phyloP scores from a whole-genome alignment of 2,329 filamentous ascomycete species.

The Polychaeton citri region DNA sequence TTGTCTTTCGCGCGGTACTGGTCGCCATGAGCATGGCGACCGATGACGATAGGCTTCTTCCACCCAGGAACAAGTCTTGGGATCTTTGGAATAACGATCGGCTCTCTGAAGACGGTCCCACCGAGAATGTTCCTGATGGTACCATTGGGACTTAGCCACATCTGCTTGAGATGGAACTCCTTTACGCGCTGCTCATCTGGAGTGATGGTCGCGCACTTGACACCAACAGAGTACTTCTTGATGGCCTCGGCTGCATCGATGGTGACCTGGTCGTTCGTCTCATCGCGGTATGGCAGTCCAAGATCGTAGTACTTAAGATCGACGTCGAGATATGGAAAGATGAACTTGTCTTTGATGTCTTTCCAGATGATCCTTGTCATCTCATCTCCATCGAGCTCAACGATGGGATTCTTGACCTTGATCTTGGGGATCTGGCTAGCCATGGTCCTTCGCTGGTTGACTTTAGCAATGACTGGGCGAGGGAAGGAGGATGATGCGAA shows the following conservation, averaged over 20 bases:
- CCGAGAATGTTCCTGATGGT: conserved; percentile 62
- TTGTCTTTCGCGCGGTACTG: conserved; percentile 95
- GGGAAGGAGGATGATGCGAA: conserved; percentile 15
- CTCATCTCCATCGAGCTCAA: conserved; percentile 87
- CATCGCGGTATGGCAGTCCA: conserved; percentile 84
- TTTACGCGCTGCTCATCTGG: conserved; percentile 92
- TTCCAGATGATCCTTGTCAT: conserved; percentile 99
- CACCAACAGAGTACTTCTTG: conserved; percentile 96
- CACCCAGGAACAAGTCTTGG: conserved; percentile 90
- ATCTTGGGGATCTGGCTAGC: conserved; percentile 57
- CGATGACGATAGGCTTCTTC: conserved; percentile 99
- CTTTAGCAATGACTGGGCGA: conserved; percentile 18
- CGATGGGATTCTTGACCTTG: conserved; percentile 98
- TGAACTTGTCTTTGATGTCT: conserved; percentile 98
- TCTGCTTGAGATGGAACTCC: conserved; percentile 98
- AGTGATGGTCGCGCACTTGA: conserved; percentile 99
- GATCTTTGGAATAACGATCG: conserved; percentile 88
- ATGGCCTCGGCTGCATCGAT: conserved; percentile 91
- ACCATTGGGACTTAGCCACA: conserved; percentile 98
- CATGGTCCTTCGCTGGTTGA: conserved; percentile 24
- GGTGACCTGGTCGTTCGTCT: conserved; percentile 95
- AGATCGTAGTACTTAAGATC: conserved; percentile 60
- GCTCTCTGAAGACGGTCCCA: conserved; percentile 97
- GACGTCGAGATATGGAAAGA: conserved; percentile 87
- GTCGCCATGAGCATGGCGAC: conserved; percentile 94